These are phyloP conservation scores for Termitomyces sp. DNA, from an alignment of 768 basidiomycete genomes.

Conservation along the genomic window DNA sequence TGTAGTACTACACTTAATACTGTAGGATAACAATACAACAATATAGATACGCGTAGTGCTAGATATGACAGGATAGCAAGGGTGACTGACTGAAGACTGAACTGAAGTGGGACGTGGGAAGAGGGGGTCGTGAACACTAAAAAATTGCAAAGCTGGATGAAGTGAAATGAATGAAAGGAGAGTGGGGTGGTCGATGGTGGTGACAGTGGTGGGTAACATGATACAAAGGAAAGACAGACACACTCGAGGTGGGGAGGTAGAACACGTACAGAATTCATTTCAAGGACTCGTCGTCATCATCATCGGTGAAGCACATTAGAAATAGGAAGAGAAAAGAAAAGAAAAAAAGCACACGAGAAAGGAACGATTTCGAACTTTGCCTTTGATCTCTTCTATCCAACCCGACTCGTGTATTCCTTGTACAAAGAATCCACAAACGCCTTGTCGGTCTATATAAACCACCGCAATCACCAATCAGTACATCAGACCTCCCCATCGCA, in stretches of 20 bases:
- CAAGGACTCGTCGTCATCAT: not conserved
- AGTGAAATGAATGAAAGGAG: not conserved
- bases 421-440: slow-evolving; percentile 62
- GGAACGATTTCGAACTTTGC: not conserved
- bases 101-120: not conserved
- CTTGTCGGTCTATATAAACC: slow-evolving; percentile 57
- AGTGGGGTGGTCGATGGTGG: not conserved
- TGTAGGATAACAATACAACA: slow-evolving; percentile 19
- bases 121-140: not conserved
- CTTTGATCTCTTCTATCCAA: slow-evolving; percentile 7
- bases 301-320: not conserved
- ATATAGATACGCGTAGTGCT: slow-evolving; percentile 19
- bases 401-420: slow-evolving; percentile 40
- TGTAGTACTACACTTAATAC: slow-evolving; percentile 15
- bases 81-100: not conserved
- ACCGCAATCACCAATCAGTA: not conserved
- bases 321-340: not conserved
- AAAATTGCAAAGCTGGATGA: not conserved
- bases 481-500: not conserved
- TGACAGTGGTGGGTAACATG: not conserved
- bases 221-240: slow-evolving; percentile 8
- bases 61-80: slow-evolving; percentile 15
- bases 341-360: not conserved
- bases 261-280: not conserved
- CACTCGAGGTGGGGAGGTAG: not conserved